These are phyloP conservation scores for Yamadazyma diospyri DNA, from an alignment of 1,139 yeast genomes.

Conservation along the genomic window DNA sequence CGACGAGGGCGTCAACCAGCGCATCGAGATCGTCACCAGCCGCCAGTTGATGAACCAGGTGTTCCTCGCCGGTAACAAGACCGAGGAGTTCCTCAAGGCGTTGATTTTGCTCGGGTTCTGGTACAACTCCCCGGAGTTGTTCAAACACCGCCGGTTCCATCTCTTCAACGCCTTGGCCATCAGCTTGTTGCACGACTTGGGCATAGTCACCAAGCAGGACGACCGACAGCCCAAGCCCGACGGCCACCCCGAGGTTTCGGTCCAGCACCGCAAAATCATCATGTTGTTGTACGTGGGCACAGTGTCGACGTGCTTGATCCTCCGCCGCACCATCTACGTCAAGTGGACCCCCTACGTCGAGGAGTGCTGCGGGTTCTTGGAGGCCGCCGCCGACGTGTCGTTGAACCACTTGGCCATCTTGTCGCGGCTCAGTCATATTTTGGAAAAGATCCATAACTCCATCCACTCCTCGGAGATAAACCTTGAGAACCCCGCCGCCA, in stretches of 20 bases:
- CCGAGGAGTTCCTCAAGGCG: slow-evolving; percentile 63
- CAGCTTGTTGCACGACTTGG: slow-evolving; percentile 72
- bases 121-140: slow-evolving; percentile 83
- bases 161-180: slow-evolving; percentile 63
- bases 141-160: slow-evolving; percentile 75
- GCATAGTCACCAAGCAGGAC: slow-evolving; percentile 48
- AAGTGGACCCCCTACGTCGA: slow-evolving; percentile 63
- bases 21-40: slow-evolving; percentile 57
- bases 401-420: slow-evolving; percentile 50
- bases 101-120: slow-evolving; percentile 63
- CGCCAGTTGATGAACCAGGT: slow-evolving; percentile 59
- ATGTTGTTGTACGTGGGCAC: slow-evolving; percentile 48
- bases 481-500: slow-evolving; percentile 21
- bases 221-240: slow-evolving; percentile 1
- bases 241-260: slow-evolving; percentile 15
- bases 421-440: slow-evolving; percentile 54
- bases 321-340: slow-evolving; percentile 50
- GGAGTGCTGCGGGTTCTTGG: slow-evolving; percentile 53
- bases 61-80: slow-evolving; percentile 68
- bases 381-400: slow-evolving; percentile 26
- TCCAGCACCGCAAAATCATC: slow-evolving; percentile 43
- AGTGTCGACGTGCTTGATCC: slow-evolving; percentile 50
- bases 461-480: slow-evolving; percentile 38
- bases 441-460: slow-evolving; percentile 61
- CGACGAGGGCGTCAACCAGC: slow-evolving; percentile 28